A percentile compares a stretch with the other conserved stretches of the same genome.
Evolutionary conservation across 2,329 filamentous ascomycete species (phyloP).

Genomic region (Ophiocordyceps robertsii): DNA sequence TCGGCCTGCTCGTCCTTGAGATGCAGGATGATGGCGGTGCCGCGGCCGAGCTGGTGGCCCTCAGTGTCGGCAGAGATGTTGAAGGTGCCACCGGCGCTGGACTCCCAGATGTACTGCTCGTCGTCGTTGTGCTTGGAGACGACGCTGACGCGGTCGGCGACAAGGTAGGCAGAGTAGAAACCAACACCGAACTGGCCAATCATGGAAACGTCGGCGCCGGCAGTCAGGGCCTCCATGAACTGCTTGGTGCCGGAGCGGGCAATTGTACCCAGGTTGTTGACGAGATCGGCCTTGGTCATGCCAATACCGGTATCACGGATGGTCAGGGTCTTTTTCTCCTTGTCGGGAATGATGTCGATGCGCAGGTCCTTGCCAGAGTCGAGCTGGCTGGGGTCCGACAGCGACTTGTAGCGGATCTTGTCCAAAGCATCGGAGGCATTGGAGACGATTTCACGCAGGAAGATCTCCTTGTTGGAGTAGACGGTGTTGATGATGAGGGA

Average conservation of each 20-base stretch:
- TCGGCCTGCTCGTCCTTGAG: conserved; percentile 98
- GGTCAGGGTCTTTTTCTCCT: conserved; percentile 93
- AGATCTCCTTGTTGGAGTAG: conserved; percentile 99
- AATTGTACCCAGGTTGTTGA: conserved; percentile 99
- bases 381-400: conserved; percentile 95
- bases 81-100: conserved; percentile 93
- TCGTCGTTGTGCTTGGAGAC: conserved; percentile 99
- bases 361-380: conserved; percentile 95
- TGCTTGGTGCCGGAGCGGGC: conserved; percentile 99
- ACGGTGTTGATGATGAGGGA: conserved; percentile 99
- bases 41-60: conserved; percentile 80
- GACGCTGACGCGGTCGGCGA: conserved; percentile 91
- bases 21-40: conserved; percentile 96
- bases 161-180: conserved; percentile 99
- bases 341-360: conserved; percentile 97
- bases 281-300: conserved; percentile 99
- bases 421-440: conserved; percentile 98
- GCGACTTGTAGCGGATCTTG: conserved; percentile 98
- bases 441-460: conserved; percentile 95
- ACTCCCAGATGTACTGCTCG: conserved; percentile 99
- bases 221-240: conserved; percentile 99
- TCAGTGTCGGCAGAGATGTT: conserved; percentile 82
- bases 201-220: conserved; percentile 99
- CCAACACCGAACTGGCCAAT: conserved; percentile 99
- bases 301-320: conserved; percentile 98